Base-by-base conservation (phyloP, 1,139 yeast genomes). In the Hansenula lynferdii region DNA sequence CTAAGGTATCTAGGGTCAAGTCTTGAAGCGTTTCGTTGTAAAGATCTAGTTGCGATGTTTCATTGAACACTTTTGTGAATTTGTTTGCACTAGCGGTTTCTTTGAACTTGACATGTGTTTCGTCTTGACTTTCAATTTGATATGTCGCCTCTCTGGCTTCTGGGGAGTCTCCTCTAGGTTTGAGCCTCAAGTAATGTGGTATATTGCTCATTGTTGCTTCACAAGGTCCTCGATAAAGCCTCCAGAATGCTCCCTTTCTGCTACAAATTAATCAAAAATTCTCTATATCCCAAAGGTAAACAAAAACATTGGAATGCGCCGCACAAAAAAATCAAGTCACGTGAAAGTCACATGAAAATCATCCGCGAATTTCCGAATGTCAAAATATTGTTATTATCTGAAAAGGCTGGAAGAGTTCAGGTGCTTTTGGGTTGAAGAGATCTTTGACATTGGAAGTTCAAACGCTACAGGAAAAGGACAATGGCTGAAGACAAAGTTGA, bases 101-200 rank as follows among this genome's bases (percentile, higher is more conserved):
- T 28, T 44, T 49, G 40, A 52, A 50, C 19, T 41, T 42, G 31
- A 51, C 41, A 12, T 44, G 53, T 32, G 45, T 58, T 47, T 41
- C 44, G 5, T 46, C 43, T 46, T 51, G 42, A 44, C 54, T 31
- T 45, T 56, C 51, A 34, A 56, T 46, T 48, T 52, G 40, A 44
- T 49, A 44, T 43, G 51, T 47, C 47, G 53, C 39, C 31, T 46
- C 26, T 45, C 55, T 28, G 30, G 45, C 40, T 42, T 44, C 37
- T 35, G 42, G 26, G 34, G 46, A 17, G 36, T 48, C 42, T 25
- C 52, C 42, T 6, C 44, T 43, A 2, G 69, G 69, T 39, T 63
- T 62, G 28, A 64, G 48, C 22, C 69, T 50, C 31, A 65, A 44
- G 38, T 56, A 65, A 18, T 62, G 65, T 4, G 69, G 69, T 4